phyloP scores from a whole-genome alignment of 495 filamentous ascomycete genomes.

The Penicillium roqueforti region DNA sequence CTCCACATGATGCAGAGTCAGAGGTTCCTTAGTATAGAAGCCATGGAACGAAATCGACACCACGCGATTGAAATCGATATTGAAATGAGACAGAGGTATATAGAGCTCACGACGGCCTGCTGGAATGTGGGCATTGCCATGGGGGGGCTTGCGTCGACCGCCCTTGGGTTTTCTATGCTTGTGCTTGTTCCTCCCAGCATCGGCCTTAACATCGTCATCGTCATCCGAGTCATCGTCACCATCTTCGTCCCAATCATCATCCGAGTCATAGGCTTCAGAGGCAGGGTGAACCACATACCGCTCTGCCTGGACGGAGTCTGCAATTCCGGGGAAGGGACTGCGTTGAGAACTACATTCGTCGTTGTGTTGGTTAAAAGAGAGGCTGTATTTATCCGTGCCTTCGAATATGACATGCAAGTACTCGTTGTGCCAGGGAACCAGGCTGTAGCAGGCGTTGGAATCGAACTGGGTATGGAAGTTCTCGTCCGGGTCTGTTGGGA shows the following conservation, averaged over 20 bases:
- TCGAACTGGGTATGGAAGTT: conserved; percentile 65
- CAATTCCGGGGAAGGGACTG: conserved; percentile 67
- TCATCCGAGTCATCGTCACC: conserved; percentile 2
- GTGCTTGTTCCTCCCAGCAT: conserved; percentile 15
- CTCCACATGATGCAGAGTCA: conserved; percentile 60
- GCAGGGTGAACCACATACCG: conserved; percentile 46
- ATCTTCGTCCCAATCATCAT: background rate
- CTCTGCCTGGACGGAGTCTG: conserved; percentile 67
- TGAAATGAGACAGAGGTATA: conserved; percentile 71
- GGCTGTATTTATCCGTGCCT: conserved; percentile 62
- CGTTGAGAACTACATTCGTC: conserved; percentile 52
- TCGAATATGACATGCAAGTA: conserved; percentile 71
- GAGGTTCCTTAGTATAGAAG: conserved; percentile 53
- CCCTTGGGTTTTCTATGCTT: background rate
- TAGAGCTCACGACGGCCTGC: conserved; percentile 52
- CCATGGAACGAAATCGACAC: conserved; percentile 67
- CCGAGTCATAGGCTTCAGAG: background rate
- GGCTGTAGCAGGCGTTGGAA: conserved; percentile 53
- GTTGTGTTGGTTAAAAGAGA: conserved; percentile 73
- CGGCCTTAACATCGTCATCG: background rate
- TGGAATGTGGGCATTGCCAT: background rate
- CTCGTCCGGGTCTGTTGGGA: conserved; percentile 63
- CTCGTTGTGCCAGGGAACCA: conserved; percentile 47
- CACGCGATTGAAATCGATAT: conserved; percentile 53
- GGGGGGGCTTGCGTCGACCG: background rate